phyloP scores from a whole-genome alignment of 805 yeast genomes.

The Ogataea populi-albae region DNA sequence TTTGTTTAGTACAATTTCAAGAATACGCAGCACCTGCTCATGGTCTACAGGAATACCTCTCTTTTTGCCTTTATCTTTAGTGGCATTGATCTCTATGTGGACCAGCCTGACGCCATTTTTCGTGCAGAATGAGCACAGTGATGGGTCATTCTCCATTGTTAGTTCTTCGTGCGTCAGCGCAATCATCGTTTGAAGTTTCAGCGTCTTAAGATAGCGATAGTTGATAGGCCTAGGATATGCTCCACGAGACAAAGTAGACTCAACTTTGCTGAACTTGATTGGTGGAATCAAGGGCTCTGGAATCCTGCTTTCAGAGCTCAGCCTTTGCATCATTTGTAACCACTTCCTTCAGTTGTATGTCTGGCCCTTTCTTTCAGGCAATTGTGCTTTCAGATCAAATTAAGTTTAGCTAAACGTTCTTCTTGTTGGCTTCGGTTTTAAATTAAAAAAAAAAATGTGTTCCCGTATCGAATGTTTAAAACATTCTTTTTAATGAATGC shows the following conservation, averaged over 20 bases:
- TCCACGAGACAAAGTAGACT: conserved; percentile 73
- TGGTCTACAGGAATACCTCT: conserved; percentile 79
- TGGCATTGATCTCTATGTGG: conserved; percentile 62
- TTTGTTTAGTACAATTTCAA: conserved; percentile 59
- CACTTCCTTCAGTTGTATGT: too few species aligned
- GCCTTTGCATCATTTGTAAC: too few species aligned
- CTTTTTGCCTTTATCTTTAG: conserved; percentile 74
- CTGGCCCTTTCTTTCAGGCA: too few species aligned
- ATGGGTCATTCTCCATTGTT: conserved; percentile 48
- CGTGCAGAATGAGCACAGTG: conserved; percentile 50
- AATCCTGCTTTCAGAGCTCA: conserved; percentile 7
- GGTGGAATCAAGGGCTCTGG: conserved; percentile 59
- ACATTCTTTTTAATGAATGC: too few species aligned
- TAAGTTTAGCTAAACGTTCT: too few species aligned
- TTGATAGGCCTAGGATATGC: conserved; percentile 82
- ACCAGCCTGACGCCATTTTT: conserved; percentile 55
- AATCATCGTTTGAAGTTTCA: conserved; percentile 67
- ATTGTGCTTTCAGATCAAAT: too few species aligned
- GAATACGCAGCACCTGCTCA: conserved; percentile 53
- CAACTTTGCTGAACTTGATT: conserved; percentile 68
- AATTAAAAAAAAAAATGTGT: neutral
- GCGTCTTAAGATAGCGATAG: conserved; percentile 60
- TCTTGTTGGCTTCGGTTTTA: too few species aligned
- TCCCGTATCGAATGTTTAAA: too few species aligned
- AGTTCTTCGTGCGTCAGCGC: conserved; percentile 80